phyloP scores from a whole-genome alignment of 495 filamentous ascomycete genomes.

The Aspergillus kassunensis region DNA sequence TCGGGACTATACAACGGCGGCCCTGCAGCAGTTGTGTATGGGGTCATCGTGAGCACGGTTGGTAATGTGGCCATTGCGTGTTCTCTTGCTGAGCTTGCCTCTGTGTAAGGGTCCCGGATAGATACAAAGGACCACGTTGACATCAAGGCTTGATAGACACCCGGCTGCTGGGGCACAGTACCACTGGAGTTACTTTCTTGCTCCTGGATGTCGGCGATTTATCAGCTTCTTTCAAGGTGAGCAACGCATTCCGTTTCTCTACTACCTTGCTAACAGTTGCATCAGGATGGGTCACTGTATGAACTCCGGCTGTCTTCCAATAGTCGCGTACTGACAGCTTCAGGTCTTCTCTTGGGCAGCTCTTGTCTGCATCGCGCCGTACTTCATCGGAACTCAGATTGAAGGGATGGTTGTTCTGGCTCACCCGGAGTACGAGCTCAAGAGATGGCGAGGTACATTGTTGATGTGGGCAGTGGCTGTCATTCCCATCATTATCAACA shows the following conservation, averaged over 20 bases:
- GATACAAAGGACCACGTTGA: not conserved
- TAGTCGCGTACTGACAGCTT: slow-evolving; percentile 25
- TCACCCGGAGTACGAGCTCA: slow-evolving; percentile 34
- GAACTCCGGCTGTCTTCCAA: slow-evolving; percentile 22
- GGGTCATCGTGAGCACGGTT: slow-evolving; percentile 24
- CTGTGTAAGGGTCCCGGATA: slow-evolving; percentile 24
- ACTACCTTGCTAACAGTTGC: not conserved
- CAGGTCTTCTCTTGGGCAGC: slow-evolving; percentile 36
- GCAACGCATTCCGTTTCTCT: slow-evolving; percentile 26
- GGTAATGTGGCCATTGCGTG: slow-evolving; percentile 27
- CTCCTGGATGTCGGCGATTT: slow-evolving; percentile 34
- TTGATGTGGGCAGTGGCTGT: slow-evolving; percentile 43
- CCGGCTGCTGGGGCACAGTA: slow-evolving; percentile 43
- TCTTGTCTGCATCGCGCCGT: slow-evolving; percentile 44
- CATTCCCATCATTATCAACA: slow-evolving; percentile 39
- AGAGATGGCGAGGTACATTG: slow-evolving; percentile 47
- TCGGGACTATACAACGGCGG: slow-evolving; percentile 29
- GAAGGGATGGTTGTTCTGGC: slow-evolving; percentile 44
- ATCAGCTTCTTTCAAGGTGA: slow-evolving; percentile 43
- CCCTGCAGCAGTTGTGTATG: slow-evolving; percentile 29
- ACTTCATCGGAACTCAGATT: slow-evolving; percentile 47
- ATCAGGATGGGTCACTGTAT: slow-evolving; percentile 31
- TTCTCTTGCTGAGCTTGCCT: slow-evolving; percentile 36
- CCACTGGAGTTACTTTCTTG: slow-evolving; percentile 44
- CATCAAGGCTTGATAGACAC: slow-evolving; percentile 3